Conservation (phyloP, 345 rosid species). For the Eucalyptus erythrocorys region DNA sequence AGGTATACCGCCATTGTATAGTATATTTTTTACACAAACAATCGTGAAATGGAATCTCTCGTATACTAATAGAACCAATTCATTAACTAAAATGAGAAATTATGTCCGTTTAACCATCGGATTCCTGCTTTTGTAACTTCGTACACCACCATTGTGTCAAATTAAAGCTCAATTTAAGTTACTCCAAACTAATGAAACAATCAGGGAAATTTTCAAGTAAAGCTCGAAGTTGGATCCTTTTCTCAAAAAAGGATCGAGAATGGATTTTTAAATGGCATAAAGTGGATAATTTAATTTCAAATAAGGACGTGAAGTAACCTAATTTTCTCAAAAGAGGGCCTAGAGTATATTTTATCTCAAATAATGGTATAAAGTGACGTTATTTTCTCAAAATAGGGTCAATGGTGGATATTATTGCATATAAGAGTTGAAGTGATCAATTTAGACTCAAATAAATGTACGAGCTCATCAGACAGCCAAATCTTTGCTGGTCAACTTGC, state of each 20-base stretch:
- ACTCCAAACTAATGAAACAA: not conserved
- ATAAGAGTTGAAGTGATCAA: not conserved
- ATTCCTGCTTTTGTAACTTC: not conserved
- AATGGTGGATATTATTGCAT: not conserved
- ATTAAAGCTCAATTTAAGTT: not conserved
- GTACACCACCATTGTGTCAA: not conserved
- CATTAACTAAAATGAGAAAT: not conserved
- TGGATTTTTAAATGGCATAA: no score
- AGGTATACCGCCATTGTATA: not conserved
- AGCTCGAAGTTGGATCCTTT: not conserved
- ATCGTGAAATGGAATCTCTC: not conserved
- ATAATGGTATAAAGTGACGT: fast-evolving
- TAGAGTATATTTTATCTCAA: not conserved
- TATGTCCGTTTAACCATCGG: not conserved
- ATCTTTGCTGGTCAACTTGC: not conserved
- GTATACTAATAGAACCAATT: not conserved
- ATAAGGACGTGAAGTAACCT: fast-evolving
- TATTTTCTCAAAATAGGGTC: not conserved
- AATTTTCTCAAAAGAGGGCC: not conserved
- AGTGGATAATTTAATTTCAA: no score
- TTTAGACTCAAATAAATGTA: not conserved
- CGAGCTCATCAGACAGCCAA: not conserved
- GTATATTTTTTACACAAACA: not conserved
- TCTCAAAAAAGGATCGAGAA: no score
- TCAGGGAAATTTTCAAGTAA: not conserved